Evolutionary conservation across 2,329 filamentous ascomycete genomes (phyloP), one percentile per base, ranked within the genome.

Genomic region (Dryadomyces quercivorus): DNA sequence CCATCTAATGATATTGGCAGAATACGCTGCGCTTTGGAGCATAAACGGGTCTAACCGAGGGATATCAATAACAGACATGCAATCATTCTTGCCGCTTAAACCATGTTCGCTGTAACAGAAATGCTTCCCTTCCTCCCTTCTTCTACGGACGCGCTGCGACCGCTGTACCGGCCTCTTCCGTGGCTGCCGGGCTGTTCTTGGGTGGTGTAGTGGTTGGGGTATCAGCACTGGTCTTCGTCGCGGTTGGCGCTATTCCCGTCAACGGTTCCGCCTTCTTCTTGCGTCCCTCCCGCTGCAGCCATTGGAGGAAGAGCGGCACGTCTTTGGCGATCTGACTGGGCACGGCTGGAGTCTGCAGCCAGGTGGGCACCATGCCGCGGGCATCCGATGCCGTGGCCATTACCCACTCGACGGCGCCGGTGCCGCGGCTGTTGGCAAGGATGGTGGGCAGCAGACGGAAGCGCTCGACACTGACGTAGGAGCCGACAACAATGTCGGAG

Each of bases 331-430:
- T 74, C 57, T 78, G 75, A 1, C 74, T 75, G 1, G 82, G 78
- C 50, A 87, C 72, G 3, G 77, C 80, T 64, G 78, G 62, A 58
- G 80, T 82, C 71, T 90, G 86, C 60, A 85, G 64, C 72, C 75
- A 82, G 64, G 75, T 71, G 0, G 87, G 87, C 55, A 91, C 62
- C 31, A 75, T 66, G 0, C 87, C 87, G 53, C 75, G 75, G 0
- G 86, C 86, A 65, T 91, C 79, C 56, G 82, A 85, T 12, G 82
- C 78, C 10, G 86, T 91, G 9, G 81, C 85, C 85, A 92, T 91
- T 56, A 84, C 72, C 87, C 87, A 93, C 66, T 85, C 82, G 49
- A 87, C 69, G n/a, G 61, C 63, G 5, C 55, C 60, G 6, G 54
- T 56, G 4, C 36, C 49, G 2, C 53, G 51, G 15, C 38, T 59